Conservation (phyloP, 176 grass and related monocot species). For the Chloris gayana region DNA sequence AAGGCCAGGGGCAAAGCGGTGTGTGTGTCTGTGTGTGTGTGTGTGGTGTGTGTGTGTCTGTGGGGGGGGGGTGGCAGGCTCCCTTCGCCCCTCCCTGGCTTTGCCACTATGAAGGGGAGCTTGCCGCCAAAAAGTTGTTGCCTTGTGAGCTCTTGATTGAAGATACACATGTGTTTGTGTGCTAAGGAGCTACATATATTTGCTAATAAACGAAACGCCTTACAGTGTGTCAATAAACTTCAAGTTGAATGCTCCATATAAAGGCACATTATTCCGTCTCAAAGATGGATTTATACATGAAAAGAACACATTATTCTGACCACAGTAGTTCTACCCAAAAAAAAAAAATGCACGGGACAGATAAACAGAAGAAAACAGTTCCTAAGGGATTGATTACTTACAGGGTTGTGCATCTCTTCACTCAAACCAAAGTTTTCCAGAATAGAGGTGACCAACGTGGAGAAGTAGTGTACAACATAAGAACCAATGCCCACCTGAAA, state of each 20-base stretch:
- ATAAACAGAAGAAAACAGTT: background rate
- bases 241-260: background rate
- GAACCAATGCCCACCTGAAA: constrained; percentile 83
- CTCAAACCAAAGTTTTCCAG: constrained; percentile 77
- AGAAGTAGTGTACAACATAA: constrained; percentile 83
- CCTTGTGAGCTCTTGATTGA: background rate
- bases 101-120: too few relatives aligned
- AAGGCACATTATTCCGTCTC: background rate
- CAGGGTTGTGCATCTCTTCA: constrained; percentile 96
- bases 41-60: too few relatives aligned
- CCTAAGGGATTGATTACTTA: constrained; percentile 51
- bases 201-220: background rate
- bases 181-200: background rate
- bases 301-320: background rate
- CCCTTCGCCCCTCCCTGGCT: too few relatives aligned
- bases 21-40: too few relatives aligned
- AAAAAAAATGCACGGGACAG: background rate
- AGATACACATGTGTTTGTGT: background rate
- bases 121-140: too few relatives aligned
- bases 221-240: background rate
- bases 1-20: too few relatives aligned
- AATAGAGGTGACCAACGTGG: constrained; percentile 72
- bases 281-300: background rate
- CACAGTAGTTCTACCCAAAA: background rate
- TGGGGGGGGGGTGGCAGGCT: too few relatives aligned